phyloP scores from a whole-genome alignment of 2,329 filamentous ascomycete species.

The Clarireedia hainanense region DNA sequence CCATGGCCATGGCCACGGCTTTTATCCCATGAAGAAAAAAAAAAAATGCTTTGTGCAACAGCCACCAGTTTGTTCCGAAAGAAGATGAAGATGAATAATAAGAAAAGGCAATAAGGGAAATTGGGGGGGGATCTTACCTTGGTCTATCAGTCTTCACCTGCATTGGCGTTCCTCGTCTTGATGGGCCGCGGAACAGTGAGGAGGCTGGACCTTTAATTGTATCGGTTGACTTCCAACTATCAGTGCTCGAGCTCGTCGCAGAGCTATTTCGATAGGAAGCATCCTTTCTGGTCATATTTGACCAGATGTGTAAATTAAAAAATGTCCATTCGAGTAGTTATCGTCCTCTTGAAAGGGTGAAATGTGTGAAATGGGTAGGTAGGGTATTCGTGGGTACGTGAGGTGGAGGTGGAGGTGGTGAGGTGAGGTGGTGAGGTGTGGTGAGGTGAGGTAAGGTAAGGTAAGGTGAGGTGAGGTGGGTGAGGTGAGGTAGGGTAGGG shows the following conservation, averaged over 20 bases:
- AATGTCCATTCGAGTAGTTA: constrained; percentile 19
- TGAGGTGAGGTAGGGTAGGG: background rate
- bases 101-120: constrained; percentile 5
- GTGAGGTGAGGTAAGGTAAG: background rate
- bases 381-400: background rate
- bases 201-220: constrained; percentile 43
- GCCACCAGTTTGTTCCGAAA: background rate
- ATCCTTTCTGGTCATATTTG: constrained; percentile 60
- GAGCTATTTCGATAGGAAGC: constrained; percentile 53
- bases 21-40: constrained; percentile 7
- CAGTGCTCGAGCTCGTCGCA: constrained; percentile 55
- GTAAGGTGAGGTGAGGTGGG: background rate
- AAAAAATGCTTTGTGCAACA: background rate
- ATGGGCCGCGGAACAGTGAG: constrained; percentile 24
- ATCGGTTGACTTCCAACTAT: constrained; percentile 58
- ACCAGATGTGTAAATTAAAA: constrained; percentile 23
- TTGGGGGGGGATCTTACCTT: constrained; percentile 20
- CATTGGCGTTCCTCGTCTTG: constrained; percentile 31
- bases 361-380: background rate
- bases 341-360: background rate
- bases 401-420: background rate
- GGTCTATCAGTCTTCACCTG: constrained; percentile 49
- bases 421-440: background rate
- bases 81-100: constrained; percentile 4
- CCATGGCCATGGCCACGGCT: constrained; percentile 22